These are phyloP conservation scores for Phytophthora podocarpi DNA, from an alignment of 352 stramenopile genomes.

Conservation along the genomic window DNA sequence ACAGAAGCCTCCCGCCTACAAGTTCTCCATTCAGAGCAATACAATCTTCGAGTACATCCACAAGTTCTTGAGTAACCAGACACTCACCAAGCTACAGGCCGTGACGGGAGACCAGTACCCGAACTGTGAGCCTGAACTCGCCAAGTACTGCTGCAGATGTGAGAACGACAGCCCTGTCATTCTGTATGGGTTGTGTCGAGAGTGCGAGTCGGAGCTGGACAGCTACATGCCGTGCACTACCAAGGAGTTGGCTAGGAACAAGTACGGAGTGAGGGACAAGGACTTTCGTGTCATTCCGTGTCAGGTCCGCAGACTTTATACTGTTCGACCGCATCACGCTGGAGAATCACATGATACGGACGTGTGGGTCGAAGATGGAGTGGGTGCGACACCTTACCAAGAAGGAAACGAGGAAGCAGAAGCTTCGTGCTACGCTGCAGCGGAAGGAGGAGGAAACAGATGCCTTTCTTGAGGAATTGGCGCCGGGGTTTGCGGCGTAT, in stretches of 20 bases:
- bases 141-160: constrained; percentile 25
- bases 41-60: constrained; percentile 15
- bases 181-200: constrained; percentile 2
- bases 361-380: constrained; percentile 19
- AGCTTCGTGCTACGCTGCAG: constrained; percentile 4
- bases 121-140: constrained; percentile 18
- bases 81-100: constrained; percentile 35
- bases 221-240: constrained; percentile 23
- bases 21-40: constrained; percentile 25
- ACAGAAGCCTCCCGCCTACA: constrained; percentile 17
- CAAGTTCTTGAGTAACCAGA: constrained; percentile 34
- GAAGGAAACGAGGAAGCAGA: constrained; percentile 6
- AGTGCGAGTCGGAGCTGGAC: constrained; percentile 10
- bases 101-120: constrained; percentile 27
- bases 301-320: constrained; percentile 13
- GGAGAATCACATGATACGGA: constrained; percentile 22
- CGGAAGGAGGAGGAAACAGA: constrained; percentile 9
- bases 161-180: constrained; percentile 37
- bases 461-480: constrained; percentile 6
- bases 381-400: constrained; percentile 23
- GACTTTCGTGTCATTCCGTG: constrained; percentile 11
- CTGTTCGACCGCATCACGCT: constrained; percentile 20
- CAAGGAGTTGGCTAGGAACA: constrained; percentile 12
- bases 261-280: constrained; percentile 16
- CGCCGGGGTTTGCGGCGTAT: constrained; percentile 11